Evolutionary conservation across 768 basidiomycete species (phyloP).

Genomic region (Paxillus ammoniavirescens): DNA sequence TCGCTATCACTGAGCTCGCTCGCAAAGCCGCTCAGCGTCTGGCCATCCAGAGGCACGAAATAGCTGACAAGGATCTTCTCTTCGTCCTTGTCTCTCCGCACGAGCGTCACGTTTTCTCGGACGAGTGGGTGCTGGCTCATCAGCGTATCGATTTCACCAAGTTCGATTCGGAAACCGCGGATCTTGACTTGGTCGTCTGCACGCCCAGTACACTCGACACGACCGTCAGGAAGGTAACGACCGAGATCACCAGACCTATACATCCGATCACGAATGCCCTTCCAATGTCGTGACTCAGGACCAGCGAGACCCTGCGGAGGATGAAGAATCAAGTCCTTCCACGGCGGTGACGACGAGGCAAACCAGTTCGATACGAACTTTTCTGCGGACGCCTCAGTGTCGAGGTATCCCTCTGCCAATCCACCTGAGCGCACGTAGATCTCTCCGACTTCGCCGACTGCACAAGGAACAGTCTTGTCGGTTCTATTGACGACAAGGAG

Average conservation of each 20-base stretch:
- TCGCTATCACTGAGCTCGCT: slow-evolving; percentile 55
- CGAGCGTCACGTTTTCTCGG: slow-evolving; percentile 97
- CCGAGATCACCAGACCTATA: slow-evolving; percentile 97
- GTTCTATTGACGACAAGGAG: slow-evolving; percentile 92
- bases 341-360: slow-evolving; percentile 39
- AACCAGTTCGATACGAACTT: slow-evolving; percentile 99
- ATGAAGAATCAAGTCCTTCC: slow-evolving; percentile 72
- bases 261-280: slow-evolving; percentile 95
- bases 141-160: slow-evolving; percentile 97
- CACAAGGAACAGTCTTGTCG: slow-evolving; percentile 83
- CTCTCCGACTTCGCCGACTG: slow-evolving; percentile 95
- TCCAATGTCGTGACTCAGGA: slow-evolving; percentile 83
- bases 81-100: slow-evolving; percentile 96
- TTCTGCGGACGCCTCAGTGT: slow-evolving; percentile 75
- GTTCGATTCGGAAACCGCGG: slow-evolving; percentile 96
- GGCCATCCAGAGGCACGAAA: slow-evolving; percentile 83
- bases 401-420: slow-evolving; percentile 91
- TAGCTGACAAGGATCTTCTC: slow-evolving; percentile 98
- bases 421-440: slow-evolving; percentile 98
- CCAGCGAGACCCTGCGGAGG: slow-evolving; percentile 56
- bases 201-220: slow-evolving; percentile 94
- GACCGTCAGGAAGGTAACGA: slow-evolving; percentile 87
- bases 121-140: slow-evolving; percentile 90
- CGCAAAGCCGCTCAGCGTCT: slow-evolving; percentile 63
- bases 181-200: slow-evolving; percentile 99